phyloP scores from a whole-genome alignment of 179 eudicot genomes.

The Carnegiea gigantea region DNA sequence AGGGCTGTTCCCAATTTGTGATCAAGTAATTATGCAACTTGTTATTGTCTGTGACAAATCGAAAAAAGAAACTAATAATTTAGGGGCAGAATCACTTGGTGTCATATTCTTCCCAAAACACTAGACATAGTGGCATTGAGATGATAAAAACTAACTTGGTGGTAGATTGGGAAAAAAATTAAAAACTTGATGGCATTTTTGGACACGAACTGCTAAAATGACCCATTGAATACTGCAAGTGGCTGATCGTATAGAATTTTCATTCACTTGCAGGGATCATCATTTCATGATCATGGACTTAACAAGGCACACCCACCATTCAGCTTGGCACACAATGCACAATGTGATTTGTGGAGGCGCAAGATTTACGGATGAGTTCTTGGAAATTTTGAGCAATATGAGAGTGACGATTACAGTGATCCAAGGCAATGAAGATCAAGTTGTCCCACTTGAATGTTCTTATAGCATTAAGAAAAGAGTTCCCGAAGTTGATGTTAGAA shows the following conservation, averaged over 20 bases:
- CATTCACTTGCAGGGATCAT: conserved; percentile 38
- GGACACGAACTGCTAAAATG: too few species aligned
- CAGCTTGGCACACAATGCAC: conserved; percentile 90
- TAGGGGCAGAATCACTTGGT: too few species aligned
- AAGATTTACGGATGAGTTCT: conserved; percentile 45
- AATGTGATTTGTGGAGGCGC: conserved; percentile 74
- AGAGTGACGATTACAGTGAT: conserved; percentile 39
- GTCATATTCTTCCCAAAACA: too few species aligned
- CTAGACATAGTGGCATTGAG: too few species aligned
- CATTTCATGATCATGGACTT: conserved; percentile 46
- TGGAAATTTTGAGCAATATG: conserved; percentile 35
- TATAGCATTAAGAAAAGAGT: conserved; percentile 48
- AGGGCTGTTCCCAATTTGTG: too few species aligned
- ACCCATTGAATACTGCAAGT: too few species aligned
- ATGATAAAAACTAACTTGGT: too few species aligned
- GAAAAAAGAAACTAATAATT: too few species aligned
- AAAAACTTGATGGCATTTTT: too few species aligned
- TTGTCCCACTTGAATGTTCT: conserved; percentile 60
- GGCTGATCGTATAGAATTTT: not conserved
- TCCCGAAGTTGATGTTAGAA: conserved; percentile 41
- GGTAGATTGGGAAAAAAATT: too few species aligned
- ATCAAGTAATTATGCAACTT: too few species aligned
- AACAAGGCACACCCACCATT: conserved; percentile 70
- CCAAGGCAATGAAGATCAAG: conserved; percentile 55
- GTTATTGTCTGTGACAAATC: too few species aligned